Percentiles rank a stretch among this genome's conserved stretches.
These are phyloP conservation scores for Pelargonium cotyledonis DNA, from an alignment of 441 rosid genomes.

Conservation along the genomic window DNA sequence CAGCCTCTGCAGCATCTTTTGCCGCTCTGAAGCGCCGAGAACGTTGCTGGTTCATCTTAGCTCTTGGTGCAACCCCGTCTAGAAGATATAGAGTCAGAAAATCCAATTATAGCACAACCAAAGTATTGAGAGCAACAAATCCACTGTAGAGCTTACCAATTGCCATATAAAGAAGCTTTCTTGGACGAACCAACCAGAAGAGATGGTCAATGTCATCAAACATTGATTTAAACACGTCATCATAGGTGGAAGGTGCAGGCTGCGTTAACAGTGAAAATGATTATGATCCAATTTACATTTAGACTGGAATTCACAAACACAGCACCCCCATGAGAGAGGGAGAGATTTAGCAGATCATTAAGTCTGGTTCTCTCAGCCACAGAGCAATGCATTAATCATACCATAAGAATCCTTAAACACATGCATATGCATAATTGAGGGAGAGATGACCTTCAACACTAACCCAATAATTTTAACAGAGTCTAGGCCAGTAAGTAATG, in stretches of 20 bases:
- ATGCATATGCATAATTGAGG: too few relatives aligned
- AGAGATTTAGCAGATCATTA: too few relatives aligned
- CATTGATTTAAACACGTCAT: slow-evolving; percentile 76
- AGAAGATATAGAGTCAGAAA: slow-evolving; percentile 14
- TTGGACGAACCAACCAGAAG: slow-evolving; percentile 79
- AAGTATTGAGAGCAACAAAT: slow-evolving; percentile 3
- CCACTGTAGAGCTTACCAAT: slow-evolving; percentile 49
- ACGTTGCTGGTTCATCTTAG: slow-evolving; percentile 99
- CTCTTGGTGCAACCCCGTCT: slow-evolving; percentile 99
- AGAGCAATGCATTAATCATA: too few relatives aligned
- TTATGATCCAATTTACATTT: too few relatives aligned
- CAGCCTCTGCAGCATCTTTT: slow-evolving; percentile 91
- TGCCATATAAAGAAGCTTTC: slow-evolving; percentile 90
- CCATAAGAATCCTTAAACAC: too few relatives aligned
- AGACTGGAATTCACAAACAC: too few relatives aligned
- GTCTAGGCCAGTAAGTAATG: too few relatives aligned
- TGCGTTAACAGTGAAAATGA: slow-evolving; percentile 25
- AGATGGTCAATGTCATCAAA: slow-evolving; percentile 89
- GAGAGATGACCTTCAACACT: too few relatives aligned
- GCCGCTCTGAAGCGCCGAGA: slow-evolving; percentile 94
- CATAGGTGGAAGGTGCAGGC: slow-evolving; percentile 85
- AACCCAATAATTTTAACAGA: too few relatives aligned
- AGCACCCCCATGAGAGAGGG: too few relatives aligned
- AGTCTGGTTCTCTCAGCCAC: too few relatives aligned
- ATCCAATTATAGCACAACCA: not conserved